These are phyloP conservation scores for Stylonectria norvegica DNA, from an alignment of 2,329 filamentous ascomycete genomes.

Conservation along the genomic window DNA sequence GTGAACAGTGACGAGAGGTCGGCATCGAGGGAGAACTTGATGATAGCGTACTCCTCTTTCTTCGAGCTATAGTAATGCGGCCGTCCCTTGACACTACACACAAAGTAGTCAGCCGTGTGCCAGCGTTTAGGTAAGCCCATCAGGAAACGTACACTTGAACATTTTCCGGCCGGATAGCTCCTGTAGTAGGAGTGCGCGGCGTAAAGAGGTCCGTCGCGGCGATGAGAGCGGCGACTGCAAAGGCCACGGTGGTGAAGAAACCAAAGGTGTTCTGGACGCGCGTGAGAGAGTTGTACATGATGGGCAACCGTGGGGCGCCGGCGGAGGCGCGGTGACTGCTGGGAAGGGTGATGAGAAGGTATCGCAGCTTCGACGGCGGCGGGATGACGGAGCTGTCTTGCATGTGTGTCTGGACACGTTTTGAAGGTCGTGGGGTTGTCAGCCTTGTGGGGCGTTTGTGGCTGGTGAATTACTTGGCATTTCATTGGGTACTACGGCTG, in stretches of 20 bases:
- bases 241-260: conserved; percentile 94
- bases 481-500: too few species aligned
- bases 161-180: conserved; percentile 63
- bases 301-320: conserved; percentile 29
- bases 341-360: not conserved
- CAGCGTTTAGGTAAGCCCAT: not conserved
- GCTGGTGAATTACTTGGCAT: too few species aligned
- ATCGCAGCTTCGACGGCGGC: conserved; percentile 14
- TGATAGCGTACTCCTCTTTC: conserved; percentile 92
- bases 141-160: conserved; percentile 71
- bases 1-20: conserved; percentile 92
- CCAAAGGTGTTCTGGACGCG: conserved; percentile 91
- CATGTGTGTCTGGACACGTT: conserved; percentile 16
- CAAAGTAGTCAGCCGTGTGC: not conserved
- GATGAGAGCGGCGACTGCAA: conserved; percentile 74
- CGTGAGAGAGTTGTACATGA: conserved; percentile 83
- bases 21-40: conserved; percentile 88
- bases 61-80: conserved; percentile 95
- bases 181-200: conserved; percentile 62
- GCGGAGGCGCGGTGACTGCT: not conserved
- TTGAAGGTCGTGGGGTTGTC: conserved; percentile 15
- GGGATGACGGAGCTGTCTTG: conserved; percentile 4
- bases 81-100: conserved; percentile 71
- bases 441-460: conserved; percentile 14
- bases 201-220: conserved; percentile 73